Evolutionary conservation across 306 rosid species (phyloP), one percentile per base, ranked within the genome.

Genomic region (Gastrolobium bilobum): DNA sequence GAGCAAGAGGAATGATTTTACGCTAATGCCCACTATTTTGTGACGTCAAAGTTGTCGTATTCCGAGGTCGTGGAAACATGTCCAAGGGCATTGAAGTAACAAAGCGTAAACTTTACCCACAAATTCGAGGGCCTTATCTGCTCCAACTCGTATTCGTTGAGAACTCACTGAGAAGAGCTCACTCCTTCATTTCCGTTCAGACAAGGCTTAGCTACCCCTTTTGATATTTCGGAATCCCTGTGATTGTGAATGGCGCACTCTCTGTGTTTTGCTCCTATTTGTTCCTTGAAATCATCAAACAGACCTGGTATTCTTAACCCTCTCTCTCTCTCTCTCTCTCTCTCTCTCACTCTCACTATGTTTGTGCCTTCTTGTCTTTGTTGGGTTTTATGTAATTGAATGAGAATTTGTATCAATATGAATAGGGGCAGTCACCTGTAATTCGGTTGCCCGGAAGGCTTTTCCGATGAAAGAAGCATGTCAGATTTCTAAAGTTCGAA

Each of bases 211-310:
- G 26, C 81, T 52, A 78, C 37, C 62, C 29, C 34, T 10, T 67
- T 69, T 53, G 64, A 60, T 51, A 75, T 62, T 78, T 62, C n/a
- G 14, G 1, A 43, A 5, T 5, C 10, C 15, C 38, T 56, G 71
- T 64, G 47, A 79, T 26, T 52, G 68, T 40, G 37, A 85, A 96
- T 96, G 99, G 92, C 98, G 37, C 76, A 79, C 54, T 81, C 92
- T 81, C 42, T 85, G 1, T 75, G 79, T 71, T 80, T 85, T 47
- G 37, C 92, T 50, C 89, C 94, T 30, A 44, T 88, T 61, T 88
- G 90, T 82, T 86, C 96, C 84, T 78, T 90, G 67, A 83, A 83
- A 72, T 73, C 89, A 82, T 84, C 97, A n/a, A 84, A 83, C 86
- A 90, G 62, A 70, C 89, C 92, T 79, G 95, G 99, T 96, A 80